These are phyloP conservation scores for Crithidia expoeki DNA, from an alignment of 208 protist species.

Conservation along the genomic window DNA sequence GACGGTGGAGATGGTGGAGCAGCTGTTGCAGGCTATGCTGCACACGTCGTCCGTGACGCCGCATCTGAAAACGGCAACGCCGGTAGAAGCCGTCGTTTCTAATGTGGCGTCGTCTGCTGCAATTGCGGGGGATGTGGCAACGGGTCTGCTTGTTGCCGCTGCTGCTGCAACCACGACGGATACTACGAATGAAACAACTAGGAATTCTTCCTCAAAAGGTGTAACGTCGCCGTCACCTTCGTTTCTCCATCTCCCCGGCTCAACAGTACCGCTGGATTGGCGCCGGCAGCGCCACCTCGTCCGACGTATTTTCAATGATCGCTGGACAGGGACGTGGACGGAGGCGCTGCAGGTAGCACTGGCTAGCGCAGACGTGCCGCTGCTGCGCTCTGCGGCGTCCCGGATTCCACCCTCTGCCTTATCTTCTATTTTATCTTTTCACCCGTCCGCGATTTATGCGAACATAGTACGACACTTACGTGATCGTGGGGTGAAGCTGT, in stretches of 20 bases:
- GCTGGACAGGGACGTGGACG: slow-evolving; percentile 72
- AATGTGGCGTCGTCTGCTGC: not conserved
- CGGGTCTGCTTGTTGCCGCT: slow-evolving; percentile 21
- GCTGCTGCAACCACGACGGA: slow-evolving; percentile 1
- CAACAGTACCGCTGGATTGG: slow-evolving; percentile 45
- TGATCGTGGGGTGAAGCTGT: slow-evolving; percentile 22
- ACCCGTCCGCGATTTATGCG: slow-evolving; percentile 34
- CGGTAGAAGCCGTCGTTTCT: not conserved
- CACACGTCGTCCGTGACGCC: slow-evolving; percentile 15
- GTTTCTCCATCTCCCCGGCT: slow-evolving; percentile 16
- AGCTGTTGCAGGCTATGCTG: slow-evolving; percentile 55
- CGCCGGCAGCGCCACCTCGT: slow-evolving; percentile 33
- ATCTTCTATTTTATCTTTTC: slow-evolving; percentile 3
- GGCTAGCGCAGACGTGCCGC: slow-evolving; percentile 34
- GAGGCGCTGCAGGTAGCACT: slow-evolving; percentile 60
- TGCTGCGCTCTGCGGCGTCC: slow-evolving; percentile 42
- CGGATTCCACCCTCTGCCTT: slow-evolving; percentile 30
- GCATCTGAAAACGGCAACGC: not conserved
- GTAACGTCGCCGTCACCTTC: not conserved
- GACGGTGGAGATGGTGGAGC: slow-evolving; percentile 51
- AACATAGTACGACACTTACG: slow-evolving; percentile 20
- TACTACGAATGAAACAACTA: not conserved
- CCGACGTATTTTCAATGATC: slow-evolving; percentile 46
- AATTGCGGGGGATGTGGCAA: slow-evolving; percentile 20
- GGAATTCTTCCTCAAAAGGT: too few species aligned